Conservation (phyloP, 371 early-diverging fungal species). For the Blakeslea trispora region DNA sequence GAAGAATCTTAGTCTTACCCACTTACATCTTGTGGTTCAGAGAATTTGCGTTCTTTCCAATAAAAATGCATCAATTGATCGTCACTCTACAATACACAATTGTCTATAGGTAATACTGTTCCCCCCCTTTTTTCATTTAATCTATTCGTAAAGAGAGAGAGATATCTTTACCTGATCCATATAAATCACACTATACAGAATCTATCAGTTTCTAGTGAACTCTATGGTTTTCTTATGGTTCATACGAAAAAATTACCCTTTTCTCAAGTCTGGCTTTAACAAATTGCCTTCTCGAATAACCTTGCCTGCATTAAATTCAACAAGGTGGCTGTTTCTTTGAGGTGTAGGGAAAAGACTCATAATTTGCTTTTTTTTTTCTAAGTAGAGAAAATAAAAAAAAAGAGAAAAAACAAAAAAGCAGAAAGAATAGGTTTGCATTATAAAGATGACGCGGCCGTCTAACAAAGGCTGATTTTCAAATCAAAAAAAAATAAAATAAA, state of each 20-base stretch:
- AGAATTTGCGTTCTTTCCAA: slow-evolving; percentile 70
- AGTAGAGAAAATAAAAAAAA: background rate
- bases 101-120: no score
- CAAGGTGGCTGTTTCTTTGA: slow-evolving; percentile 29
- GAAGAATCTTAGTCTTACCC: background rate
- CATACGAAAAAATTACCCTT: slow-evolving; percentile 50
- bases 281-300: slow-evolving; percentile 67
- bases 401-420: slow-evolving; percentile 3
- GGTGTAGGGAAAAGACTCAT: slow-evolving; percentile 28
- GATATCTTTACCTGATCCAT: slow-evolving; percentile 60
- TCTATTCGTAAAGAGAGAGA: no score
- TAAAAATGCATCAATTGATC: slow-evolving; percentile 75
- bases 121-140: no score
- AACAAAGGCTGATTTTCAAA: background rate
- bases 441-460: background rate
- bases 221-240: no score
- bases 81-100: no score
- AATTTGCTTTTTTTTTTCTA: no score
- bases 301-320: slow-evolving; percentile 81
- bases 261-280: slow-evolving; percentile 72
- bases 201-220: no score
- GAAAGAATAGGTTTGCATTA: background rate
- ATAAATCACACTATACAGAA: slow-evolving; percentile 26
- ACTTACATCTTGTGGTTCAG: slow-evolving; percentile 59
- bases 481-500: no score